Evolutionary conservation across 768 basidiomycete genomes (phyloP).

Genomic region (Naganishia friedmannii): DNA sequence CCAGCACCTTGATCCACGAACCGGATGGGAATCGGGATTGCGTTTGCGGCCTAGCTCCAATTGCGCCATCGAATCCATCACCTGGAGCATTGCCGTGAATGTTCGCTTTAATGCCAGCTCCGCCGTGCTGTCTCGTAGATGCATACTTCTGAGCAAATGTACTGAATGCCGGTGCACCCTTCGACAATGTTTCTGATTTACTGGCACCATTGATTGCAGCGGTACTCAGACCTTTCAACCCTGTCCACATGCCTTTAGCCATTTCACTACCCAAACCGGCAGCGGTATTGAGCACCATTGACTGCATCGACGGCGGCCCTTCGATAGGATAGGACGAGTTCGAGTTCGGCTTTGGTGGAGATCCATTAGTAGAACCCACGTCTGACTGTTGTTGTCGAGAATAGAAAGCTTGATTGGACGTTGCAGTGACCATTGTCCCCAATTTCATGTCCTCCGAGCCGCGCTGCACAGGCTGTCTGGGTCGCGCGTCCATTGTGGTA

Average conservation of each 20-base stretch:
- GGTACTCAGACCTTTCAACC: constrained; percentile 25
- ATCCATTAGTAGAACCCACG: not conserved
- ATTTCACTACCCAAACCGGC: constrained; percentile 29
- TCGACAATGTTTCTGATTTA: constrained; percentile 22
- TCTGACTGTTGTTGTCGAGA: constrained; percentile 4
- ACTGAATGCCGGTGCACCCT: constrained; percentile 28
- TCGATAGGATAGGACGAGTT: not conserved
- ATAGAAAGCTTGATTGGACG: constrained; percentile 12
- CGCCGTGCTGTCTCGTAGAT: not conserved
- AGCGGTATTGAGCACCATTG: constrained; percentile 27
- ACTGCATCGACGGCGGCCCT: constrained; percentile 24
- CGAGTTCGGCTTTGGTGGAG: not conserved
- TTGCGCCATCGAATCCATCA: not conserved
- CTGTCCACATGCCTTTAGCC: constrained; percentile 32
- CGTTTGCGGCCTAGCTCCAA: not conserved
- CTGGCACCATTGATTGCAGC: constrained; percentile 28
- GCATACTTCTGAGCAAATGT: constrained; percentile 12
- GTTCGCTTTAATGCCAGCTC: not conserved
- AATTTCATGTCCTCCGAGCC: constrained; percentile 12
- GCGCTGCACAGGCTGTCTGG: not conserved
- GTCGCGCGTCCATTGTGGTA: constrained; percentile 12
- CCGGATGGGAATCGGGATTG: not conserved
- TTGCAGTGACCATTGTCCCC: constrained; percentile 23
- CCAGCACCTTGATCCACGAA: constrained; percentile 29
- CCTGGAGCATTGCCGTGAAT: not conserved